A percentile compares a stretch with the other conserved stretches of the same genome.
Conservation (phyloP, 2,329 filamentous ascomycete genomes). For the Alternaria sp. region DNA sequence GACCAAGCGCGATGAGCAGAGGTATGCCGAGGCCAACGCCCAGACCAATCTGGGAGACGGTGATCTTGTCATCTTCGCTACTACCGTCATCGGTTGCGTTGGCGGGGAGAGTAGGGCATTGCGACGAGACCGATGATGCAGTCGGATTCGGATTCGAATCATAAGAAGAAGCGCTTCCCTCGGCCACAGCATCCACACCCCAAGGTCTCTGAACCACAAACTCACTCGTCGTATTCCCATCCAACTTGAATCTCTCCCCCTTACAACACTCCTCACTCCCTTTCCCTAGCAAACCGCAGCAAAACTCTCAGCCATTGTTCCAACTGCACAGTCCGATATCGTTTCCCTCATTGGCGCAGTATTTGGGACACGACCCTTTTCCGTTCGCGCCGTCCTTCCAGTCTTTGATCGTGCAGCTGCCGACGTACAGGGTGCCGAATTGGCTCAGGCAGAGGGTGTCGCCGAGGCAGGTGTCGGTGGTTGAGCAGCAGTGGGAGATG, state of each 20-base stretch:
- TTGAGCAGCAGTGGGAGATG: conserved; percentile 2
- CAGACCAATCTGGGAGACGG: neutral
- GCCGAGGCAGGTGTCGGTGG: neutral
- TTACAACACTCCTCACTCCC: neutral
- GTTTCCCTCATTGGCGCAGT: neutral
- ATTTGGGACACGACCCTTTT: neutral
- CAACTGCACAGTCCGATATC: neutral
- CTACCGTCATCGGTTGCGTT: neutral
- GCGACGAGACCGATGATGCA: neutral
- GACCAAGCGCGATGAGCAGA: neutral
- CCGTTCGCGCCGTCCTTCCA: neutral
- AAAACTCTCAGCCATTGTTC: neutral
- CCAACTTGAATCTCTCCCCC: neutral
- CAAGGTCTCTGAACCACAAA: neutral
- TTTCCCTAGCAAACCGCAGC: neutral
- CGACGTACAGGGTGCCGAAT: conserved; percentile 3
- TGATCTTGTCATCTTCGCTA: neutral
- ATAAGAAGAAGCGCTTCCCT: neutral
- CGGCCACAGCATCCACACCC: neutral
- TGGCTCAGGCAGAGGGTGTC: conserved; percentile 2
- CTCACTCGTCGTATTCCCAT: neutral
- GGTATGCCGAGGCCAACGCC: neutral
- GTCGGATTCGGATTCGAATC: neutral
- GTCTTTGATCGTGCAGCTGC: conserved; percentile 1
- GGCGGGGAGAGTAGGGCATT: neutral